Base-by-base conservation (phyloP, 495 filamentous ascomycete species). In the Niebla homalea region DNA sequence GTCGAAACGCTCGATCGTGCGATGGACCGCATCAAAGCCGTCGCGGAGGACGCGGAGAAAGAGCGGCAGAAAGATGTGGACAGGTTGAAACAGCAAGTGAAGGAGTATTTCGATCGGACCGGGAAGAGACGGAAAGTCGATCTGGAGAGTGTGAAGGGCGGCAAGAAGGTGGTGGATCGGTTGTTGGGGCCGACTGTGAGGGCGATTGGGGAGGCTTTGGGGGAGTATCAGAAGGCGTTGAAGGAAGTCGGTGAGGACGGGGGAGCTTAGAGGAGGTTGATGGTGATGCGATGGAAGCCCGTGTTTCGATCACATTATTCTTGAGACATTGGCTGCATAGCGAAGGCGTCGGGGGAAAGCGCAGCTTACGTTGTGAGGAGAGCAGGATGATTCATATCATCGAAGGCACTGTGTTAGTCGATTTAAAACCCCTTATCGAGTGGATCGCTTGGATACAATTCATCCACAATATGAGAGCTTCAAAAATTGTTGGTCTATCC, bases 31-130 rank as follows among this genome's bases (percentile, higher is more conserved):
- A 87, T 97, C 60, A 74, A 84, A 40, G 82, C 86, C 14, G 84
- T 98, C 1, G 84, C 84, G 0, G 71, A 75, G 16, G 80, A 82
- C 49, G 92, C 92, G 0, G 90, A 96, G 59, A 71, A 71, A 26
- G 83, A 87, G 43, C 72, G 83, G 10, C 68, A 81, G 35, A 62
- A 67, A 7, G 70, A 76, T 45, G 66, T 84, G 20, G 70, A 75
- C 12, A 70, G 73, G 50, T 60, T 78, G 15, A 86, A 80, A 66
- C 69, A 72, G 54, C 78, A 90, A 47, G 82, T 83, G 4, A 68
- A 75, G 26, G 83, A 84, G 38, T 65, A 80, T 43, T 80, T 76
- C 43, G 67, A 83, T 56, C 70, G 71, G 52, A 93, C 87, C 8
- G 82, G 83, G 5, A 79, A 76, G 55, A 86, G 79, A 67, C 61